These are phyloP conservation scores for Heracleum sosnowskyi DNA, from an alignment of 129 eudicot genomes.

Conservation along the genomic window DNA sequence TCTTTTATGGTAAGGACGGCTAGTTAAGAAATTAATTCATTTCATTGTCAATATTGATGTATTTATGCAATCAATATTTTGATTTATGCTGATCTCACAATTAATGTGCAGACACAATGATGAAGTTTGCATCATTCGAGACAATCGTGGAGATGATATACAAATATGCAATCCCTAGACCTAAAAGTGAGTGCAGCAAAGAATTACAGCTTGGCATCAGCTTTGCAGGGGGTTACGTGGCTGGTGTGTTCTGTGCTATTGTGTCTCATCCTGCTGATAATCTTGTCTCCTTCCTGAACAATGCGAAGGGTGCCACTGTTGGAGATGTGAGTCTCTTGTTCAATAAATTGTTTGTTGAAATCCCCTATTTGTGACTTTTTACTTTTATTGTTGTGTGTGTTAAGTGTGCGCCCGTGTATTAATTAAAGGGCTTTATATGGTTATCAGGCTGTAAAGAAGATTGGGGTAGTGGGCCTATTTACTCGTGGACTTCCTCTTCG, in stretches of 20 bases:
- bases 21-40: neutral
- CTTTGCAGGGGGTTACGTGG: slow-evolving; percentile 94
- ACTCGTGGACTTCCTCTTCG: slow-evolving; percentile 97
- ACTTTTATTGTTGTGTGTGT: neutral
- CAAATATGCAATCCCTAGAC: slow-evolving; percentile 79
- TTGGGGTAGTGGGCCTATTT: slow-evolving; percentile 77
- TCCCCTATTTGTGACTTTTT: neutral
- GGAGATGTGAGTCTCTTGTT: slow-evolving; percentile 67
- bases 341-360: neutral
- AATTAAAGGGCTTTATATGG: neutral
- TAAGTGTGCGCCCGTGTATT: neutral
- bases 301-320: slow-evolving; percentile 95
- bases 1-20: neutral
- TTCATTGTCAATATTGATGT: neutral
- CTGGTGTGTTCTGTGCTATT: slow-evolving; percentile 91
- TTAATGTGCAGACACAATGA: slow-evolving; percentile 79
- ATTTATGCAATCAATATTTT: neutral
- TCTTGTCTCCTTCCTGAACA: slow-evolving; percentile 96
- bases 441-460: slow-evolving; percentile 81
- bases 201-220: slow-evolving; percentile 84
- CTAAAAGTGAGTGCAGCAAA: slow-evolving; percentile 88
- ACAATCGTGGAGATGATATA: slow-evolving; percentile 77
- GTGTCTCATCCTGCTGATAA: slow-evolving; percentile 98
- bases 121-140: slow-evolving; percentile 98
- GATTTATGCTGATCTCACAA: neutral